Percentiles rank a stretch among this genome's conserved stretches.
Evolutionary conservation across 768 basidiomycete species (phyloP).

Genomic region (Pulveroboletus ravenelii): DNA sequence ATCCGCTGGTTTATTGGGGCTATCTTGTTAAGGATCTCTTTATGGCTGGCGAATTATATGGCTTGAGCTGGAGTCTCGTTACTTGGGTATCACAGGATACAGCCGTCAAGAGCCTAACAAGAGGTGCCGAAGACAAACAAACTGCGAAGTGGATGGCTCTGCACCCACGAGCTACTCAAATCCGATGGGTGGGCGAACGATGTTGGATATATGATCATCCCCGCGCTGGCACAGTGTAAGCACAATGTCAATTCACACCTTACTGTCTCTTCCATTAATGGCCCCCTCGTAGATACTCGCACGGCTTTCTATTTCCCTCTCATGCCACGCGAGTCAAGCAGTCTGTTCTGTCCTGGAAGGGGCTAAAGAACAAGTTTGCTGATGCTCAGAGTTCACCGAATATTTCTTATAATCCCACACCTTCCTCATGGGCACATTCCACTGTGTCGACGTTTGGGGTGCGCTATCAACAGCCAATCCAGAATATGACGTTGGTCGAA

Average conservation of each 20-base stretch:
- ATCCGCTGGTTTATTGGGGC: constrained; percentile 83
- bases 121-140: constrained; percentile 91
- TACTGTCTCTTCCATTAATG: constrained; percentile 1
- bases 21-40: constrained; percentile 89
- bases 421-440: constrained; percentile 70
- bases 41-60: constrained; percentile 95
- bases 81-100: constrained; percentile 81
- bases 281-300: constrained; percentile 66
- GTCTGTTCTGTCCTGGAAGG: constrained; percentile 46
- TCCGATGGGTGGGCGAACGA: constrained; percentile 87
- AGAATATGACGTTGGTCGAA: constrained; percentile 59
- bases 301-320: constrained; percentile 93
- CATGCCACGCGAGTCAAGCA: constrained; percentile 67
- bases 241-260: constrained; percentile 10
- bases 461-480: constrained; percentile 65
- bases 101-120: constrained; percentile 56
- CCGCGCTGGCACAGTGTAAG: constrained; percentile 86
- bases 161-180: constrained; percentile 72
- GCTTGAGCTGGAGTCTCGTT: constrained; percentile 82
- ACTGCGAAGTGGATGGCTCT: constrained; percentile 87
- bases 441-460: constrained; percentile 83
- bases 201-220: constrained; percentile 99
- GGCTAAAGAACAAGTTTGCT: constrained; percentile 34
- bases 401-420: constrained; percentile 35
- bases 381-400: constrained; percentile 21